phyloP scores from a whole-genome alignment of 176 grass and related monocot species.

The Rhipidocladum racemiflorum region DNA sequence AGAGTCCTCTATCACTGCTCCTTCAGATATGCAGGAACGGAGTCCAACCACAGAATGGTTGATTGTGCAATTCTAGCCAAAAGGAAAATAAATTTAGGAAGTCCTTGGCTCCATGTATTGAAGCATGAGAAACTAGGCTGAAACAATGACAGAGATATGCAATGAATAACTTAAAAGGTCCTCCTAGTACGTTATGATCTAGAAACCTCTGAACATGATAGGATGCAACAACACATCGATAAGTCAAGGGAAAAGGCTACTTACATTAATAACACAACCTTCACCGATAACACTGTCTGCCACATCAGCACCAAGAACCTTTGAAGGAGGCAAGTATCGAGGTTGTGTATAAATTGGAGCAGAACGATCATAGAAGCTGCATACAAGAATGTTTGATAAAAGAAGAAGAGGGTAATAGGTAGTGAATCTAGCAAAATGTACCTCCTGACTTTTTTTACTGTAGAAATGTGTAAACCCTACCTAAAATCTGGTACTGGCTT shows the following conservation, averaged over 20 bases:
- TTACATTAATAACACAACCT: conserved; percentile 95
- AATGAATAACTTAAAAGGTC: background rate
- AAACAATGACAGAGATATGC: conserved; percentile 4
- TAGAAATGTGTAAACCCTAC: conserved; percentile 33
- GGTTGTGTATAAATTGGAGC: conserved; percentile 92
- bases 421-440: conserved; percentile 19
- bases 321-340: conserved; percentile 87
- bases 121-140: background rate
- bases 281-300: conserved; percentile 96
- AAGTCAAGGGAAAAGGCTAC: conserved; percentile 28
- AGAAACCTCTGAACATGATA: background rate
- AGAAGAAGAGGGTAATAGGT: background rate
- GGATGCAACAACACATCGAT: background rate
- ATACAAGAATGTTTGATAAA: conserved; percentile 28
- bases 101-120: background rate
- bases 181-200: background rate
- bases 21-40: conserved; percentile 90
- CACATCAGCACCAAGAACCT: conserved; percentile 86
- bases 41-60: conserved; percentile 92
- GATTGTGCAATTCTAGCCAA: conserved; percentile 76
- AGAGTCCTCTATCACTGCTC: conserved; percentile 85
- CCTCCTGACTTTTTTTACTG: background rate
- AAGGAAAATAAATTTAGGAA: conserved; percentile 22
- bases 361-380: conserved; percentile 92
- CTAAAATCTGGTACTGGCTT: conserved; percentile 95